These are phyloP conservation scores for Talaromyces piceae DNA, from an alignment of 2,329 filamentous ascomycete genomes.

Conservation along the genomic window DNA sequence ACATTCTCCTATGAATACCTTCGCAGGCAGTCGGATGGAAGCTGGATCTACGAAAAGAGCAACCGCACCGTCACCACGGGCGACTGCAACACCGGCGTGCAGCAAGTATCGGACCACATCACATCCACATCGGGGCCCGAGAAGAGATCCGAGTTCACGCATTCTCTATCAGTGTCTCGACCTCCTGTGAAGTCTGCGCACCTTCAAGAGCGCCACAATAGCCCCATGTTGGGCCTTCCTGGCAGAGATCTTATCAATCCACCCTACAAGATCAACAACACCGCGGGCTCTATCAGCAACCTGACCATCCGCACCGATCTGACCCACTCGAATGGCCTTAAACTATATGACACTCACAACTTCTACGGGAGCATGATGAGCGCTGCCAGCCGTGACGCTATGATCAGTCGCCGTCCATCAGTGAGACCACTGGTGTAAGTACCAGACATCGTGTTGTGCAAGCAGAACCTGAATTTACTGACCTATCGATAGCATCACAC, in stretches of 20 bases:
- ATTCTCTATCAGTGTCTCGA: background rate
- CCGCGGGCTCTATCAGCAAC: slow-evolving; percentile 45
- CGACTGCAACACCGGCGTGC: slow-evolving; percentile 7
- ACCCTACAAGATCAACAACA: slow-evolving; percentile 59
- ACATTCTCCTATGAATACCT: slow-evolving; percentile 13
- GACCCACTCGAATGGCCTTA: slow-evolving; percentile 56
- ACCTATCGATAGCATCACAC: slow-evolving; percentile 49
- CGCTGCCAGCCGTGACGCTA: slow-evolving; percentile 54
- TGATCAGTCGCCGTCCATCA: slow-evolving; percentile 57
- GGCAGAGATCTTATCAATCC: slow-evolving; percentile 58
- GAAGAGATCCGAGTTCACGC: slow-evolving; percentile 2
- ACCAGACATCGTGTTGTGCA: background rate
- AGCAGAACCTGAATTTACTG: background rate
- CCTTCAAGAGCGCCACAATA: slow-evolving; percentile 11
- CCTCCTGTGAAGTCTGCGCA: slow-evolving; percentile 1
- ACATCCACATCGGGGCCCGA: slow-evolving; percentile 4
- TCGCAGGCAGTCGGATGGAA: slow-evolving; percentile 9
- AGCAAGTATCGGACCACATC: slow-evolving; percentile 8
- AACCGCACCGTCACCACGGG: slow-evolving; percentile 11
- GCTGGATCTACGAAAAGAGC: slow-evolving; percentile 8
- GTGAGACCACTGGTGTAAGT: slow-evolving; percentile 54
- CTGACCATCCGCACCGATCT: slow-evolving; percentile 61
- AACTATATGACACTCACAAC: slow-evolving; percentile 70
- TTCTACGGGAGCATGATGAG: slow-evolving; percentile 74
- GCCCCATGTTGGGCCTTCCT: slow-evolving; percentile 51